These are phyloP conservation scores for Rhynchospora tenuis DNA, from an alignment of 176 grass and related monocot genomes.

Conservation along the genomic window DNA sequence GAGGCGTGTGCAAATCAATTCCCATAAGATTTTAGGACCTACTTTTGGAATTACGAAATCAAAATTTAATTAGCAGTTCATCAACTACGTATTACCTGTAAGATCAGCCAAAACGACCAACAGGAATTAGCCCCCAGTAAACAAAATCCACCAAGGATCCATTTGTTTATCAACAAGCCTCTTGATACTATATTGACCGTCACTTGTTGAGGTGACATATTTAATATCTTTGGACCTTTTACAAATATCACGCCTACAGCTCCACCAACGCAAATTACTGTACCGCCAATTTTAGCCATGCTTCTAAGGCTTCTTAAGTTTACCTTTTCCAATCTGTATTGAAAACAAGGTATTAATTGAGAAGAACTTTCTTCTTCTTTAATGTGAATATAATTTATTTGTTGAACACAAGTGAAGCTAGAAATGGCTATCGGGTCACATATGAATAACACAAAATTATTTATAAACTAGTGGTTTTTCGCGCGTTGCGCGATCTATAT, in stretches of 20 bases:
- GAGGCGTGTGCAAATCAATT: no score
- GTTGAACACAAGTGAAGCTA: no score
- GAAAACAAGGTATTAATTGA: background rate
- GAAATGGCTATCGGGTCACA: no score
- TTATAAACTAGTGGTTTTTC: no score
- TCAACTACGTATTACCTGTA: slow-evolving; percentile 32
- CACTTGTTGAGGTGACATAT: background rate
- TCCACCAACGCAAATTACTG: slow-evolving; percentile 47
- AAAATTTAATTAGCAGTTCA: no score
- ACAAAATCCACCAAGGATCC: slow-evolving; percentile 42
- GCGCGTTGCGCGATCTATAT: no score
- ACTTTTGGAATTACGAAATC: no score
- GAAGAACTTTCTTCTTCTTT: no score
- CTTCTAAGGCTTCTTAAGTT: slow-evolving; percentile 28
- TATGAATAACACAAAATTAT: no score
- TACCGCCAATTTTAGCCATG: slow-evolving; percentile 50
- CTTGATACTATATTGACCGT: background rate
- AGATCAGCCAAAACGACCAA: slow-evolving; percentile 56
- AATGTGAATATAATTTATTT: no score
- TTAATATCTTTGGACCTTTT: slow-evolving; percentile 47
- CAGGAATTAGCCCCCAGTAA: slow-evolving; percentile 36
- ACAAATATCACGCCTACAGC: slow-evolving; percentile 51
- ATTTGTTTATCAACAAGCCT: background rate
- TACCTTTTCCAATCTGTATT: slow-evolving; percentile 49
- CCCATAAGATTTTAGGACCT: no score